Evolutionary conservation across 1,139 yeast genomes (phyloP).

Genomic region (Blastobotrys ciferrii): DNA sequence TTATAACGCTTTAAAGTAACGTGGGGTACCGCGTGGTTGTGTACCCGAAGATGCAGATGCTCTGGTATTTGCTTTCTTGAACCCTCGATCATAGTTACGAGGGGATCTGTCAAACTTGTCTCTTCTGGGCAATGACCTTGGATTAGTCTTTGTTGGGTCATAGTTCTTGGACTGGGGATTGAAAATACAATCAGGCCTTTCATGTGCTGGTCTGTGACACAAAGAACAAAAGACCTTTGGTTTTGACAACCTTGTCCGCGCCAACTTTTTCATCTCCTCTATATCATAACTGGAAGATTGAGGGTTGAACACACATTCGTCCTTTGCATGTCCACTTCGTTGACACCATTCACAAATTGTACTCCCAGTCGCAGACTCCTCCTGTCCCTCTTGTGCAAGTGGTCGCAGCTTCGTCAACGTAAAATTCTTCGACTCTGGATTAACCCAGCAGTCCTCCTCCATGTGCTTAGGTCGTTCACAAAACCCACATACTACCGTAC

Average conservation of each 20-base stretch:
- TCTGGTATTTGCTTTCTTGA: too few species aligned
- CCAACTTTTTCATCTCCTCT: slow-evolving; percentile 11
- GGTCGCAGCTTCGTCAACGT: slow-evolving; percentile 18
- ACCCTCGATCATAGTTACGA: too few species aligned
- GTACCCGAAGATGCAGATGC: too few species aligned
- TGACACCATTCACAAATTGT: slow-evolving; percentile 14
- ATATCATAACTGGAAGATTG: slow-evolving; percentile 5
- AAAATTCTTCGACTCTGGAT: slow-evolving; percentile 13
- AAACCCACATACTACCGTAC: slow-evolving; percentile 11
- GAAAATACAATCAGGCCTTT: slow-evolving; percentile 15
- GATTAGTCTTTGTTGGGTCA: slow-evolving; percentile 17
- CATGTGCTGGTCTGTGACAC: slow-evolving; percentile 18
- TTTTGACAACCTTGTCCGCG: slow-evolving; percentile 16
- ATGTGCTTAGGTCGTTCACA: slow-evolving; percentile 17
- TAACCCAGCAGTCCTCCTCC: slow-evolving; percentile 18
- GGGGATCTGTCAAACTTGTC: background rate
- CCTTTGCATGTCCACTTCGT: slow-evolving; percentile 11
- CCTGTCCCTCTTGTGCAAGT: slow-evolving; percentile 16
- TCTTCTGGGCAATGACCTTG: background rate
- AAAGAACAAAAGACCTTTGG: slow-evolving; percentile 17
- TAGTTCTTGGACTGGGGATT: slow-evolving; percentile 17
- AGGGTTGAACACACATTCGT: slow-evolving; percentile 15
- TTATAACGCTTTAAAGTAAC: too few species aligned
- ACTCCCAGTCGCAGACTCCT: background rate
- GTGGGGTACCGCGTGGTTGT: too few species aligned